phyloP scores from a whole-genome alignment of 306 rosid genomes.

The Lupinus albus region DNA sequence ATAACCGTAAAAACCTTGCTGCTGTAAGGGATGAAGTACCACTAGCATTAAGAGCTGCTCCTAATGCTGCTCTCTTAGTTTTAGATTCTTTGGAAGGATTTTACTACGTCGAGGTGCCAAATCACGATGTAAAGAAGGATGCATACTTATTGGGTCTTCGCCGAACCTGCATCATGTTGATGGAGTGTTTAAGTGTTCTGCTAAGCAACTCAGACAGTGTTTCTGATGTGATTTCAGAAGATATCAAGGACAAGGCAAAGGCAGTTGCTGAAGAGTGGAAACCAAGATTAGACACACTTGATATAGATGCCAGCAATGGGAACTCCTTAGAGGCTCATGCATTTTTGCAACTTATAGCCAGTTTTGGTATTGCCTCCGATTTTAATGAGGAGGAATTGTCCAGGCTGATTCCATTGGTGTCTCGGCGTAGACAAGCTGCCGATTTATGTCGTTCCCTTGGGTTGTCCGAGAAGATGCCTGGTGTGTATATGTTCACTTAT shows the following conservation, averaged over 20 bases:
- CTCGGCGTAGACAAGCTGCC: slow-evolving; percentile 97
- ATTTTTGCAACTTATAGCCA: slow-evolving; percentile 89
- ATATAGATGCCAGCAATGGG: slow-evolving; percentile 93
- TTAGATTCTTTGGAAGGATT: slow-evolving; percentile 87
- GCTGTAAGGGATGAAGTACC: slow-evolving; percentile 90
- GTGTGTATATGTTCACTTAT: slow-evolving; percentile 45
- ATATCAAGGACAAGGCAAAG: slow-evolving; percentile 73
- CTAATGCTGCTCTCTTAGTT: slow-evolving; percentile 79
- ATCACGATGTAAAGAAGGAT: slow-evolving; percentile 85
- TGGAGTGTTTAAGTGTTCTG: slow-evolving; percentile 89
- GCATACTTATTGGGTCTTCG: slow-evolving; percentile 88
- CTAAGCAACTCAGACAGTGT: slow-evolving; percentile 52
- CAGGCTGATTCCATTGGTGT: slow-evolving; percentile 88
- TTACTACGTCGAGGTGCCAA: slow-evolving; percentile 64
- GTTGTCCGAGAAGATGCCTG: slow-evolving; percentile 90
- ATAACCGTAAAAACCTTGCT: slow-evolving; percentile 91
- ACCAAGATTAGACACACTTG: slow-evolving; percentile 86
- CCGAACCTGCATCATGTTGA: slow-evolving; percentile 95
- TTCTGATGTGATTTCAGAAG: slow-evolving; percentile 65
- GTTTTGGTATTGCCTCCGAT: slow-evolving; percentile 82
- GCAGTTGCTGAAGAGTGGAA: slow-evolving; percentile 87
- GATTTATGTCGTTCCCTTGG: slow-evolving; percentile 97
- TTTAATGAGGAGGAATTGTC: slow-evolving; percentile 77
- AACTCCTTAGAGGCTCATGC: slow-evolving; percentile 99
- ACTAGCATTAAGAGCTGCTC: slow-evolving; percentile 77